Base-by-base conservation (phyloP, 2,329 filamentous ascomycete species). In the Metarhizium guizhouense region DNA sequence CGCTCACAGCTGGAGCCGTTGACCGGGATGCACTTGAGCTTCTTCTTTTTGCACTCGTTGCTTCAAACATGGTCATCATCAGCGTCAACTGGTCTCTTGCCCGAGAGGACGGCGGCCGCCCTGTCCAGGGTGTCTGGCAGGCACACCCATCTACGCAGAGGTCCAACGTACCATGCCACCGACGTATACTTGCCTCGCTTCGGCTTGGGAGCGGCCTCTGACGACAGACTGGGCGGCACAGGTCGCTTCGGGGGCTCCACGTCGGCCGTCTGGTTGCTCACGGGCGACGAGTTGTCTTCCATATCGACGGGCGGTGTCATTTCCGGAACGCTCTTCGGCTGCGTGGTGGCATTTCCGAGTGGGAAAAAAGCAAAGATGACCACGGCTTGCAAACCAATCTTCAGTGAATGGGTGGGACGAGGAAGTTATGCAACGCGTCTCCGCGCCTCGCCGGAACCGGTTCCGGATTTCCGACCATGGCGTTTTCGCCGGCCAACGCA, bases 1-100 rank as follows among this genome's bases (percentile, higher is more conserved):
- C 69, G 57, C 56, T 69, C 63, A 47, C 70, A 72, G 20, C 54
- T 59, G 1, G 56, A 48, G 45, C 43, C 57, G 30, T 66, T 60
- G 0, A 57, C 56, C 1, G 65, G 65, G 42, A 70, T 62, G 58
- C 72, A 74, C 56, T 74, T 74, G 54, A 74, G 68, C 55, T 74
- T 74, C 32, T 70, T 60, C 43, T 69, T 71, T 56, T 73, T 73
- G 58, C 72, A 74, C 25, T 73, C 70, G 52, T 73, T 67, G 32
- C 69, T 60, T 68, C 10, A 48, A 20, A 25, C 25, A 25, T 14
- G 36, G 1, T 5, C 3, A 11, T 18, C 18, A 53, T 65, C 49
- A 65, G 54, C 49, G 25, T 25, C 25, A 25, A 25, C 25, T 25
- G 25, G 25, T 25, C 25, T 25, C 25, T 25, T 25, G 25, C 25